Evolutionary conservation across 2,329 filamentous ascomycete species (phyloP), one percentile per base, ranked within the genome.

Genomic region (Phoma sp.): DNA sequence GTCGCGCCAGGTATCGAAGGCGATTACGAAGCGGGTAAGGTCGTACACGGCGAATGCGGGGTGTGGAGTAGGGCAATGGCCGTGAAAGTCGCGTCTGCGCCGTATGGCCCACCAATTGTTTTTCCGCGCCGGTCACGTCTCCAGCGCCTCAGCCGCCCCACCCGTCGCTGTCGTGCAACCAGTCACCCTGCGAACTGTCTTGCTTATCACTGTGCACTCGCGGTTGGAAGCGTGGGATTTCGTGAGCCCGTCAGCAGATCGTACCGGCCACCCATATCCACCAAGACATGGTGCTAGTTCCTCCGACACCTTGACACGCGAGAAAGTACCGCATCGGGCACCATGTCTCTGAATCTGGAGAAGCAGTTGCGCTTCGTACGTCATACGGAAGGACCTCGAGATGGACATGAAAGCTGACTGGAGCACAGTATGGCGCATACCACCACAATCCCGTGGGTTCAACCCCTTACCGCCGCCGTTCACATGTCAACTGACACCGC

Each of bases 351-450:
- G 69, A 88, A 93, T 69, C 83, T 95, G 46, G 91, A 95, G 79
- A 89, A 87, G 73, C 91, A 93, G 72, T 82, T 95, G 67, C 86
- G 85, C 76, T 93, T 93, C 78, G 91, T 95, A 85, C 75, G 88
- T 76, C 65, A 53, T 58, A 47, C 53, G 32, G 30, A 53, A 46
- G 20, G 21, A 21, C 4, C 17, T 29, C 7, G 20, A 39, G 14
- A 39, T 18, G 20, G 28, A 18, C 12, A 10, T n/a, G 5, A 9
- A 20, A 25, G 47, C 62, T 67, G 42, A 68, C 59, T 50, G 40
- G 29, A 50, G 45, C 20, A 10, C 62, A 95, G 91, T 95, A 95
- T 80, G 91, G 90, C 74, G 84, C 89, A 54, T 93, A 95, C 72
- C 91, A 95, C 76, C 86, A 90, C 71, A 88, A 93, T 76, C 78